phyloP scores from a whole-genome alignment of 441 rosid species.

The Gossypium lobatum region DNA sequence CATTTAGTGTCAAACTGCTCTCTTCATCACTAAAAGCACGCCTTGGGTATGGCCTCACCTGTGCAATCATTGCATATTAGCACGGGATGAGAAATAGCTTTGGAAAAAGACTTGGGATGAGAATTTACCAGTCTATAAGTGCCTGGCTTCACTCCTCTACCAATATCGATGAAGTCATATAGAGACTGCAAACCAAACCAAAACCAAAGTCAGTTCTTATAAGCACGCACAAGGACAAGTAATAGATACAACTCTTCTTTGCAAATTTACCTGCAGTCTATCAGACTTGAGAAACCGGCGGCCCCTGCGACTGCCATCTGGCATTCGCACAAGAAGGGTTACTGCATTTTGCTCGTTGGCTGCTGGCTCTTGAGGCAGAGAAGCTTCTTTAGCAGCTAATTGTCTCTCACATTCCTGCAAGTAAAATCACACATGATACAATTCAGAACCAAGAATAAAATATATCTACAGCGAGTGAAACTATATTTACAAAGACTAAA shows the following conservation, averaged over 20 bases:
- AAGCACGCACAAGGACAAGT: conserved; percentile 1
- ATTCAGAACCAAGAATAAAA: not conserved
- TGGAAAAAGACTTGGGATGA: not conserved
- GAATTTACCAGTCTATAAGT: conserved; percentile 75
- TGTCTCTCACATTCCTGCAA: conserved; percentile 80
- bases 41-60: conserved; percentile 98
- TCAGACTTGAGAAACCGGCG: conserved; percentile 82
- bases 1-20: conserved; percentile 50
- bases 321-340: conserved; percentile 86
- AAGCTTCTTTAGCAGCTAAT: conserved; percentile 80
- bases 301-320: conserved; percentile 86
- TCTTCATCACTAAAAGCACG: conserved; percentile 80
- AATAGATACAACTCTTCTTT: not conserved
- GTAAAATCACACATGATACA: not conserved
- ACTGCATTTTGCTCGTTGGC: conserved; percentile 77
- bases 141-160: conserved; percentile 80
- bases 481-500: not conserved
- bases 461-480: not conserved
- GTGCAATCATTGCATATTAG: conserved; percentile 20
- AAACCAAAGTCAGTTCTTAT: not conserved
- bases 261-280: conserved; percentile 54
- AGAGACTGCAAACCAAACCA: conserved; percentile 57
- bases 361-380: conserved; percentile 80
- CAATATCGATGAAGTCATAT: conserved; percentile 84
- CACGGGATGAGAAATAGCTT: not conserved